These are phyloP conservation scores for Pythium coloratum DNA, from an alignment of 352 stramenopile genomes.

Conservation along the genomic window DNA sequence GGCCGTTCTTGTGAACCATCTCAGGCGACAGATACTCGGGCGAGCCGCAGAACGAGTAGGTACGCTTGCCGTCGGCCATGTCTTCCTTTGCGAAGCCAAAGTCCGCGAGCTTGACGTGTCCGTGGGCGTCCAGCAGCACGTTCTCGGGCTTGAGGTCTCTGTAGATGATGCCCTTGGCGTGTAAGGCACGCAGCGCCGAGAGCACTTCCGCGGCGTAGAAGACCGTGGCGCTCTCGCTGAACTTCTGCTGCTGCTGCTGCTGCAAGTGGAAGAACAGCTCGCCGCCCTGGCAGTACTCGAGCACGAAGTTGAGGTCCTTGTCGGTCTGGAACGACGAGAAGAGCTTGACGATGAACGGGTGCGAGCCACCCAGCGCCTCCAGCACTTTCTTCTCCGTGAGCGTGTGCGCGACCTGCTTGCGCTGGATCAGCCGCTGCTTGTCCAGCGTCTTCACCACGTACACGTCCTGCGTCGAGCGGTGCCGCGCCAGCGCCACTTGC, in stretches of 20 bases:
- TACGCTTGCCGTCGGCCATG: conserved; percentile 53
- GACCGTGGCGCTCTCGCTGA: conserved; percentile 52
- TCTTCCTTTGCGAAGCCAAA: conserved; percentile 84
- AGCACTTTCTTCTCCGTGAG: conserved; percentile 81
- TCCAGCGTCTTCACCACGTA: conserved; percentile 84
- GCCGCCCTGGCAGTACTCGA: conserved; percentile 83
- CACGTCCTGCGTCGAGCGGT: conserved; percentile 52
- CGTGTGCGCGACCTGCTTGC: conserved; percentile 81
- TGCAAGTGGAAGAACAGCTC: conserved; percentile 88
- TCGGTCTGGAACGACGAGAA: conserved; percentile 75
- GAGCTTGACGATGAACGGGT: conserved; percentile 82
- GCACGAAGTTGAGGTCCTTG: conserved; percentile 77
- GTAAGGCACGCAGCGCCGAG: conserved; percentile 52
- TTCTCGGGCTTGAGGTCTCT: conserved; percentile 82
- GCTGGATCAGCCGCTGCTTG: conserved; percentile 70
- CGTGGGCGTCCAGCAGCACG: conserved; percentile 69
- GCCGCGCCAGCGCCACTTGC: conserved; percentile 72
- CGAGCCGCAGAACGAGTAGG: conserved; percentile 83
- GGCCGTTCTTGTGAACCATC: conserved; percentile 74
- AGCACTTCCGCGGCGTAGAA: conserved; percentile 85
- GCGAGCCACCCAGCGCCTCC: conserved; percentile 44
- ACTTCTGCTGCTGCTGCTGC: conserved; percentile 70
- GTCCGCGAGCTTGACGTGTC: conserved; percentile 80
- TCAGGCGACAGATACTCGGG: conserved; percentile 86
- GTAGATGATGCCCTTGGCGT: conserved; percentile 50